Conservation (phyloP, 345 rosid species). For the Turnera subulata region DNA sequence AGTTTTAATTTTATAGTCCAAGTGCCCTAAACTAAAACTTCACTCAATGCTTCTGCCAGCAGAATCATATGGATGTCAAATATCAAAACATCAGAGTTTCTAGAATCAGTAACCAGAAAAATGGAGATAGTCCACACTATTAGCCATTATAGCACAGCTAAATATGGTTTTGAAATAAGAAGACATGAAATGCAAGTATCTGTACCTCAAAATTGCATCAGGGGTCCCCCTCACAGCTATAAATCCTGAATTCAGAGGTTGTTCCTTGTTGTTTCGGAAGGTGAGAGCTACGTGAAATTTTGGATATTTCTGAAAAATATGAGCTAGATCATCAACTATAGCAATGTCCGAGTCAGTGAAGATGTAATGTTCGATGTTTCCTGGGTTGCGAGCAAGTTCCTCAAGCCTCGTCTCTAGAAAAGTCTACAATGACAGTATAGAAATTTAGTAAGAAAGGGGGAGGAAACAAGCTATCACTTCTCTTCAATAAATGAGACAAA, state of each 20-base stretch:
- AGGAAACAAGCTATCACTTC: no score
- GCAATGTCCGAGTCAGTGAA: slow-evolving; percentile 90
- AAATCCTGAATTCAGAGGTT: slow-evolving; percentile 92
- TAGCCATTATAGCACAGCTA: background rate
- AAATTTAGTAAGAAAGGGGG: background rate
- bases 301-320: slow-evolving; percentile 49
- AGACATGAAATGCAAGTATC: background rate
- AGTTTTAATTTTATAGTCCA: no score
- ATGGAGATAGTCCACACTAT: background rate
- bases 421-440: slow-evolving; percentile 36
- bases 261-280: slow-evolving; percentile 89
- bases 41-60: background rate
- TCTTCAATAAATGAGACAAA: no score
- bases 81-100: no score
- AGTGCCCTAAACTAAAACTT: background rate
- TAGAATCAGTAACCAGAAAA: slow-evolving; percentile 1
- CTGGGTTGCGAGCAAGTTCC: slow-evolving; percentile 36
- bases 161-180: background rate
- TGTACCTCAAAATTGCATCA: slow-evolving; percentile 69
- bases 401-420: slow-evolving; percentile 62
- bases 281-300: slow-evolving; percentile 80
- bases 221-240: slow-evolving; percentile 87
- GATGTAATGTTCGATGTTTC: slow-evolving; percentile 53
- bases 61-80: background rate
- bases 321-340: slow-evolving; percentile 63